Conservation (phyloP, 2,329 filamentous ascomycete genomes). For the Aspergillus pseudoviridinutans region DNA sequence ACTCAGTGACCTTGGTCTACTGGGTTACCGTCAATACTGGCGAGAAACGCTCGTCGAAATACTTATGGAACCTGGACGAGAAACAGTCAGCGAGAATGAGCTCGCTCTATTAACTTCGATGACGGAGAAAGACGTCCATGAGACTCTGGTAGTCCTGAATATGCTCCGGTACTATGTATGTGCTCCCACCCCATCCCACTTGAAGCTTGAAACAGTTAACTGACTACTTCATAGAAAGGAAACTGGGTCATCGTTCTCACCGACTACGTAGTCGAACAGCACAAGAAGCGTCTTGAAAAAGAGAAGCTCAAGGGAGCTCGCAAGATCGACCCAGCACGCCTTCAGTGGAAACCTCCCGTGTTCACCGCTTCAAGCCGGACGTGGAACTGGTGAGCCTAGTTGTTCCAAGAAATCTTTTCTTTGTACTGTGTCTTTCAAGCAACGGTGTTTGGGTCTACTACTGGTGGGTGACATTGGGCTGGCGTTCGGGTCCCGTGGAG, state of each 20-base stretch:
- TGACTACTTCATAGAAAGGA: constrained; percentile 57
- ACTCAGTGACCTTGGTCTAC: constrained; percentile 83
- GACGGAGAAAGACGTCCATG: constrained; percentile 96
- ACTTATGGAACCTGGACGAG: constrained; percentile 67
- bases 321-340: constrained; percentile 68
- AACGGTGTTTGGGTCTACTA: neutral
- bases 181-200: constrained; percentile 5
- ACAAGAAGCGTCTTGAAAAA: constrained; percentile 71
- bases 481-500: neutral
- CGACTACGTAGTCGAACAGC: constrained; percentile 68
- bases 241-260: constrained; percentile 95
- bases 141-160: constrained; percentile 87
- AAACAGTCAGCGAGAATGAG: constrained; percentile 72
- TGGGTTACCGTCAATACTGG: constrained; percentile 97
- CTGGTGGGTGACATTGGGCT: neutral
- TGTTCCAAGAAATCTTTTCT: neutral
- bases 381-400: constrained; percentile 79
- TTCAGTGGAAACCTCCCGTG: constrained; percentile 95
- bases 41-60: constrained; percentile 89
- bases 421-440: neutral
- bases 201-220: neutral
- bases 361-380: constrained; percentile 86
- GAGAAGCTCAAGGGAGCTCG: constrained; percentile 71
- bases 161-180: constrained; percentile 84
- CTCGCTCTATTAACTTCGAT: constrained; percentile 78